Base-by-base conservation (phyloP, 768 basidiomycete species). In the Psilocybe cubensis region DNA sequence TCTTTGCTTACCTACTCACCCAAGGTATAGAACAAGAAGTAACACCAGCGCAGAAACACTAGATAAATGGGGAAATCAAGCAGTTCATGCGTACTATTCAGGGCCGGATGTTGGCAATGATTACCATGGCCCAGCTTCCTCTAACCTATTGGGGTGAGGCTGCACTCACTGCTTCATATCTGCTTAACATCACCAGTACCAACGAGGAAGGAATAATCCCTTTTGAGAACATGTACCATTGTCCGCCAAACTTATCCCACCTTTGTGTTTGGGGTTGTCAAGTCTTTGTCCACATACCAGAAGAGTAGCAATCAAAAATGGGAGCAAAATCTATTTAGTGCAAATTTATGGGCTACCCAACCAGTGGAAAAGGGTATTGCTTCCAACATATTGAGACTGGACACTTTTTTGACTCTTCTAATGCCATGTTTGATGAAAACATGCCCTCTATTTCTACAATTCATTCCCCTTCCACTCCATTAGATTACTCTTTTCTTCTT, bases 341-440 rank as follows among this genome's bases (percentile, higher is more conserved):
- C n/a, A n/a, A n/a, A n/a, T n/a, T n/a, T n/a, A n/a, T n/a, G n/a
- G n/a, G n/a, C n/a, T n/a, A n/a, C n/a, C n/a, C n/a, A n/a, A n/a
- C n/a, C n/a, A n/a, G n/a, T n/a, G n/a, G n/a, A n/a, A n/a, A n/a
- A n/a, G n/a, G n/a, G n/a, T n/a, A n/a, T n/a, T n/a, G n/a, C n/a
- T n/a, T n/a, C n/a, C n/a, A n/a, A n/a, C n/a, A n/a, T n/a, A n/a
- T n/a, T n/a, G n/a, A n/a, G n/a, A n/a, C n/a, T n/a, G n/a, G n/a
- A n/a, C 61, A 60, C 24, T 63, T 63, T 40, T 63, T 57, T 18
- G 24, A 33, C 42, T 63, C 61, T 0, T 28, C 33, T 9, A 52
- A 41, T 42, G 56, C 58, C 48, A 58, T 63, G 14, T 60, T 63
- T 35, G 56, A 63, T n/a, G 56, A 63, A 41, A 57, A 53, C 25